phyloP scores from a whole-genome alignment of 352 stramenopile species.

The Phytophthora fragariae region DNA sequence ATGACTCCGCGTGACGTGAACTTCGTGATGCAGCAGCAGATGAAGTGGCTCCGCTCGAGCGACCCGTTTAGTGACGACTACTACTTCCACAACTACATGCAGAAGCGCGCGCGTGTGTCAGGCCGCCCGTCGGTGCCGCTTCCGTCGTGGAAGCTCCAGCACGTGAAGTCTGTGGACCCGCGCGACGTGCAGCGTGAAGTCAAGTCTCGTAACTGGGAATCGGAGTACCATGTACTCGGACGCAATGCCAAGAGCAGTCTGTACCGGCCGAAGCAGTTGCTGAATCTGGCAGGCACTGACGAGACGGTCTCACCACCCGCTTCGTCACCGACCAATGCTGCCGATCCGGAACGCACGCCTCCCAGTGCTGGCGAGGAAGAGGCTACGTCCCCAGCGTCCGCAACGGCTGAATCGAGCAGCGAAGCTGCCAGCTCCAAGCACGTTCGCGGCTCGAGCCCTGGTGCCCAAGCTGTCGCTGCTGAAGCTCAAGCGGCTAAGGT shows the following conservation, averaged over 20 bases:
- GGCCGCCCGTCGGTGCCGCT: constrained; percentile 57
- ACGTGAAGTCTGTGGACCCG: constrained; percentile 80
- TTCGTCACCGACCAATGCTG: constrained; percentile 24
- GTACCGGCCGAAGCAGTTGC: constrained; percentile 76
- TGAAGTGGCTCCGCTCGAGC: constrained; percentile 88
- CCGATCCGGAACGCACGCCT: constrained; percentile 32
- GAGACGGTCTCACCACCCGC: constrained; percentile 11
- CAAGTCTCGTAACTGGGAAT: constrained; percentile 81
- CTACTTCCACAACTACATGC: constrained; percentile 88
- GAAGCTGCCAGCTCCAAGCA: constrained; percentile 33
- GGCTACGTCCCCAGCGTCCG: constrained; percentile 10
- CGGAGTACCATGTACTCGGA: constrained; percentile 75
- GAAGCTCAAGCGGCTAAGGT: constrained; percentile 53
- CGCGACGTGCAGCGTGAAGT: constrained; percentile 65
- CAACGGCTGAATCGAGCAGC: constrained; percentile 37
- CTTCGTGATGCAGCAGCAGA: constrained; percentile 87
- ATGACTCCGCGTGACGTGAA: constrained; percentile 88
- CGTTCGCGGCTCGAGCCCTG: constrained; percentile 34
- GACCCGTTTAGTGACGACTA: constrained; percentile 91
- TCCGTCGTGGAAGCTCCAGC: constrained; percentile 86
- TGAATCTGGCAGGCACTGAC: constrained; percentile 51
- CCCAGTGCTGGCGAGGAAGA: constrained; percentile 24
- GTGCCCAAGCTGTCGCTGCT: constrained; percentile 32
- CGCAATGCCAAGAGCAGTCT: constrained; percentile 82
- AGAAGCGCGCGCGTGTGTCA: constrained; percentile 68